These are phyloP conservation scores for Fusarium beomiforme DNA, from an alignment of 2,329 filamentous ascomycete genomes.

Conservation along the genomic window DNA sequence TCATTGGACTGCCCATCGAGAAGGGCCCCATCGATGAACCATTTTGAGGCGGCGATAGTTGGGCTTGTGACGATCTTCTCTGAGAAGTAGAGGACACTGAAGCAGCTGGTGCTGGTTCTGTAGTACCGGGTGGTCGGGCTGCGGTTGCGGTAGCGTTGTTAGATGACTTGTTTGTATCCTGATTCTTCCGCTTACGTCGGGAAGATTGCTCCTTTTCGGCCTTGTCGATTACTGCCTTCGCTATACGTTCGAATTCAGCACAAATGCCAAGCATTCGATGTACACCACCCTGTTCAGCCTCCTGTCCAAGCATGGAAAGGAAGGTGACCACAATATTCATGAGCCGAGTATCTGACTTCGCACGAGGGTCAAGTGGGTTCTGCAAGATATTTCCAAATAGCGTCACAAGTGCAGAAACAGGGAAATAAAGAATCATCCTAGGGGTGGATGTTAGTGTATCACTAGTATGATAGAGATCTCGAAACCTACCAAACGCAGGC, in stretches of 20 bases:
- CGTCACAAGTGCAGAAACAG: constrained; percentile 92
- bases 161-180: constrained; percentile 53
- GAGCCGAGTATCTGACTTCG: constrained; percentile 86
- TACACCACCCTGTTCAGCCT: constrained; percentile 89
- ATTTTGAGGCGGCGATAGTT: constrained; percentile 44
- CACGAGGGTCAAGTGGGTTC: constrained; percentile 89
- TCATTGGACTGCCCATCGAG: constrained; percentile 39
- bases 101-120: constrained; percentile 6
- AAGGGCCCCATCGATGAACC: constrained; percentile 40
- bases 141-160: constrained; percentile 16
- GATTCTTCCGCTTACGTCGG: constrained; percentile 85
- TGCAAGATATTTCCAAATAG: constrained; percentile 96
- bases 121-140: constrained; percentile 20
- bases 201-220: constrained; percentile 84
- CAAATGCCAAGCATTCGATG: constrained; percentile 94
- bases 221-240: constrained; percentile 89
- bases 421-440: constrained; percentile 94
- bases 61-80: constrained; percentile 31
- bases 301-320: constrained; percentile 85
- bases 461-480: neutral
- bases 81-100: constrained; percentile 5
- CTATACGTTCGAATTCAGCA: constrained; percentile 96
- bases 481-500: constrained; percentile 87
- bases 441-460: constrained; percentile 42
- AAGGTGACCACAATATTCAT: constrained; percentile 96